These are phyloP conservation scores for Phytopythium litorale DNA, from an alignment of 352 stramenopile species.

Conservation along the genomic window DNA sequence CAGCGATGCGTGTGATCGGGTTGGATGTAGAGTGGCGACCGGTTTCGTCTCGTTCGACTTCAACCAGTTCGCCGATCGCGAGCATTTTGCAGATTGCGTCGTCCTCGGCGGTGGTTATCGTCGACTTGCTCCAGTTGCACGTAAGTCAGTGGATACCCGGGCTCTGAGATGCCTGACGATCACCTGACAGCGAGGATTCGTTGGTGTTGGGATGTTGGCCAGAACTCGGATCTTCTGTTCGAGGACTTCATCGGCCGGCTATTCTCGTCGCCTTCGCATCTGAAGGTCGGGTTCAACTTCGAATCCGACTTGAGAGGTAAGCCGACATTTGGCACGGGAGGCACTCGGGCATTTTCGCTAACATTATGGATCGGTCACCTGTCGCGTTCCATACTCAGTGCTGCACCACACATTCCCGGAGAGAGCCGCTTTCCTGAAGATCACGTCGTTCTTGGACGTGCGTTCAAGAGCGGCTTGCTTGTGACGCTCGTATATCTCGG, in stretches of 20 bases:
- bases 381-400: constrained; percentile 12
- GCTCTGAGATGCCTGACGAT: background rate
- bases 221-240: constrained; percentile 47
- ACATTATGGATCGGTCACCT: background rate
- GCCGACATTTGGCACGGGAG: too few species aligned
- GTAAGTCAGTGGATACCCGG: constrained; percentile 21
- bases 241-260: constrained; percentile 35
- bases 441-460: constrained; percentile 49
- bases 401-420: constrained; percentile 67
- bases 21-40: constrained; percentile 72
- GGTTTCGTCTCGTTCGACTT: constrained; percentile 18
- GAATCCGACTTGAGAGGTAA: constrained; percentile 65
- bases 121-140: constrained; percentile 56
- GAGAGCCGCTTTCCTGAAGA: constrained; percentile 23
- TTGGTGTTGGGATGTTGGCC: background rate
- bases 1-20: constrained; percentile 20
- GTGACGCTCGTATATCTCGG: background rate
- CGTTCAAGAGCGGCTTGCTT: constrained; percentile 5
- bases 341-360: background rate
- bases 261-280: constrained; percentile 23
- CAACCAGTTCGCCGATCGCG: constrained; percentile 28
- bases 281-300: constrained; percentile 73
- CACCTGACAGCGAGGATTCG: background rate
- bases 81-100: constrained; percentile 68
- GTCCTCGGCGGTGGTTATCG: constrained; percentile 35